A percentile compares a stretch with the other conserved stretches of the same genome.
Evolutionary conservation across 139 green algal genomes (phyloP).

Genomic region (Chlamydomonas urium): DNA sequence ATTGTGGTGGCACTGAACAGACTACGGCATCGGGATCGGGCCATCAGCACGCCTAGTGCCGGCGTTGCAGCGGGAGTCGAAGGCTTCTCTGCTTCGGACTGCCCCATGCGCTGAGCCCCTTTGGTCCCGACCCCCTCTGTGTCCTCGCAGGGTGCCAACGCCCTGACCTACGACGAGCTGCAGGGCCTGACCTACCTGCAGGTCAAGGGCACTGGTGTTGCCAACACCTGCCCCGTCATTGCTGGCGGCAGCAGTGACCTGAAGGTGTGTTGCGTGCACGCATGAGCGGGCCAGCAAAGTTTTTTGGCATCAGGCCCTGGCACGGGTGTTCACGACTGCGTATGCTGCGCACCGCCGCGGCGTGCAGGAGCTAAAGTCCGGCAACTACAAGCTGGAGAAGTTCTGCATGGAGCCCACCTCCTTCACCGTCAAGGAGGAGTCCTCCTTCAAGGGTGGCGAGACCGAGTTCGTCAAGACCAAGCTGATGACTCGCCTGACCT

Average conservation of each 20-base stretch:
- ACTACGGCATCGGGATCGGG: neutral
- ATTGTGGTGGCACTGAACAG: neutral
- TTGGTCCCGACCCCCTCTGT: neutral
- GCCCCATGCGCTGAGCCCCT: neutral
- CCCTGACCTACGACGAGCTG: constrained; percentile 93
- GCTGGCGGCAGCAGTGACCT: constrained; percentile 66
- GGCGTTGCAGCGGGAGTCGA: neutral
- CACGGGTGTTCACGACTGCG: too few species aligned
- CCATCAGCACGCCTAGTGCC: neutral
- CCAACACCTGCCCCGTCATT: constrained; percentile 98
- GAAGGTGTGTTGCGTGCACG: constrained; percentile 34
- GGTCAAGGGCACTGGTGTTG: constrained; percentile 96
- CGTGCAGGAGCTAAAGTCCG: constrained; percentile 78
- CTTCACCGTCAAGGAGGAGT: constrained; percentile 84
- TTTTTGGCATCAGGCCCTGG: too few species aligned
- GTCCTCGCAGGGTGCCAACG: constrained; percentile 61
- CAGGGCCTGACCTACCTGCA: constrained; percentile 96
- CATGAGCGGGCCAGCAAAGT: too few species aligned
- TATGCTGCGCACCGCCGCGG: too few species aligned
- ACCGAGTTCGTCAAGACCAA: constrained; percentile 95
- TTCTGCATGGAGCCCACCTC: constrained; percentile 99
- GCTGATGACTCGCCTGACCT: constrained; percentile 98
- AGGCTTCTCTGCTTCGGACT: neutral
- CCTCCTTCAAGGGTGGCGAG: constrained; percentile 71
- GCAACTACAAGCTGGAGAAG: constrained; percentile 90